Percentiles rank a stretch among this genome's conserved stretches.
Evolutionary conservation across 2,329 filamentous ascomycete species (phyloP).

Genomic region (Orbilia quercus): DNA sequence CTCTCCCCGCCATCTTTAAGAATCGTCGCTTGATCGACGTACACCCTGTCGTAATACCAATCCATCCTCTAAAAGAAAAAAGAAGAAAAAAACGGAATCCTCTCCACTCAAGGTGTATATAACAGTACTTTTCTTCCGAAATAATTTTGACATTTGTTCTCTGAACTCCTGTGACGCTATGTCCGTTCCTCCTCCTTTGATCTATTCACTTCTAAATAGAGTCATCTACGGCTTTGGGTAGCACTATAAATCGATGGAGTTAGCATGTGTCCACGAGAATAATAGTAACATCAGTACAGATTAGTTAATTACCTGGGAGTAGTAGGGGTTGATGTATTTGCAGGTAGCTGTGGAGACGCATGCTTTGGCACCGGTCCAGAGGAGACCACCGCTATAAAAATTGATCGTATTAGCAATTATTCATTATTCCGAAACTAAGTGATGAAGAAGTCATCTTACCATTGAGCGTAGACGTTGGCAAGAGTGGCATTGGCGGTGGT

Average conservation of each 20-base stretch:
- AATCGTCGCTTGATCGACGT: no score
- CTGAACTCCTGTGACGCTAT: no score
- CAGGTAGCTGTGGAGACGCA: slow-evolving; percentile 23
- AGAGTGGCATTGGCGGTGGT: slow-evolving; percentile 2
- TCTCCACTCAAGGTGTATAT: no score
- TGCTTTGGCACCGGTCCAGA: slow-evolving; percentile 1
- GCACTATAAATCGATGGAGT: slow-evolving; percentile 27
- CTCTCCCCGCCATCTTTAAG: no score
- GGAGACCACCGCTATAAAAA: slow-evolving; percentile 30
- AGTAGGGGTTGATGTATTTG: slow-evolving; percentile 41
- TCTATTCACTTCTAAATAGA: no score
- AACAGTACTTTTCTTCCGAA: no score
- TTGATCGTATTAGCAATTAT: not conserved
- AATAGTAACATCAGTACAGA: not conserved
- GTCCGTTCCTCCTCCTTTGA: no score
- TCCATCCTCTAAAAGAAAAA: not conserved
- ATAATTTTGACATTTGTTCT: no score
- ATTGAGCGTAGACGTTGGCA: slow-evolving; percentile 33
- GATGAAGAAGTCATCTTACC: slow-evolving; percentile 15
- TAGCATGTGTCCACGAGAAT: not conserved
- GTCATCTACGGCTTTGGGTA: slow-evolving; percentile 18
- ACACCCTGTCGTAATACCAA: no score
- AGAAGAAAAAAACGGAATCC: not conserved
- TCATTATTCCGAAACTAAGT: not conserved
- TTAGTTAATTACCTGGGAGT: slow-evolving; percentile 34